Evolutionary conservation across 306 rosid genomes (phyloP).

Genomic region (Cicer pinnatifidum): DNA sequence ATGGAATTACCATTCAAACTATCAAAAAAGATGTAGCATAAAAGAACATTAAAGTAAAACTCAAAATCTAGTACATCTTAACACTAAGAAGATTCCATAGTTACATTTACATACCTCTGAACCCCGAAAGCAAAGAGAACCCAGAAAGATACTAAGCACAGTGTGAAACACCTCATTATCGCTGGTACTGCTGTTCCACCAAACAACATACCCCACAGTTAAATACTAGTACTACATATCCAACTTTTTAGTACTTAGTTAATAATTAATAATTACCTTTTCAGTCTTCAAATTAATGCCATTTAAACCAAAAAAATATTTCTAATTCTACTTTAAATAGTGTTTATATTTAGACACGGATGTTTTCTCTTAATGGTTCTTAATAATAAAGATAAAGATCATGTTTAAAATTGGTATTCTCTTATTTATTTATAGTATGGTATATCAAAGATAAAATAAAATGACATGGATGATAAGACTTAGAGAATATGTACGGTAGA

Average conservation of each 20-base stretch:
- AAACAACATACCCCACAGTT: slow-evolving; percentile 31
- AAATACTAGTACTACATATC: slow-evolving; percentile 35
- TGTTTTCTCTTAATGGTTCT: no score
- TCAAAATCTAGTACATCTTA: slow-evolving; percentile 14
- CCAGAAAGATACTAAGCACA: slow-evolving; percentile 42
- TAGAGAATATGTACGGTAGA: no score
- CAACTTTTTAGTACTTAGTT: neutral
- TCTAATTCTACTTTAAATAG: no score
- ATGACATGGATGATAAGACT: no score
- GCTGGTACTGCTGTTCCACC: slow-evolving; percentile 44
- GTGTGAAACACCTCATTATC: slow-evolving; percentile 51
- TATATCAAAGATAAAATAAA: no score
- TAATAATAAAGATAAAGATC: no score
- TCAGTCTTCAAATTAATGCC: no score
- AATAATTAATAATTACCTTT: neutral
- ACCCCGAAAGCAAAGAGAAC: slow-evolving; percentile 47
- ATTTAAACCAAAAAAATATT: no score
- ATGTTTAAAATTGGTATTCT: no score
- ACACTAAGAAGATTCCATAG: slow-evolving; percentile 26
- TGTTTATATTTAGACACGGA: no score
- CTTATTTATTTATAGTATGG: no score
- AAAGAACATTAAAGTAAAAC: slow-evolving; percentile 37
- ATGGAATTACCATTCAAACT: neutral
- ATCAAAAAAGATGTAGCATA: slow-evolving; percentile 31
- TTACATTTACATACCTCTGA: slow-evolving; percentile 50